These are phyloP conservation scores for Aspergillus thermomutatus DNA, from an alignment of 2,329 filamentous ascomycete genomes.

Conservation along the genomic window DNA sequence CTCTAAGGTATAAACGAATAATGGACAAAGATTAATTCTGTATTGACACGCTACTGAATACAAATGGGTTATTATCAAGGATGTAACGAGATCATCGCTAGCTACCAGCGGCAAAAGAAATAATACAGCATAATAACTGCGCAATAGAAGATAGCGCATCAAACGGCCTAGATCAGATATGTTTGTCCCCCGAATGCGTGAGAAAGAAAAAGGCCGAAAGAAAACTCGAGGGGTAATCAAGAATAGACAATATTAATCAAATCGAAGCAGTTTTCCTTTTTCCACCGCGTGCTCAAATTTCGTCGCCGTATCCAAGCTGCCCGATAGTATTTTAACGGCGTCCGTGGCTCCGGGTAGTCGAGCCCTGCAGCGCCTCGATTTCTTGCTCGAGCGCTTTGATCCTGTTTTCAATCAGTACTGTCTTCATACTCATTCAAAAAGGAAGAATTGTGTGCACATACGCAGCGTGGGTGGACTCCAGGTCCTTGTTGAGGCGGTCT, in stretches of 20 bases:
- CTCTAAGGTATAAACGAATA: not conserved
- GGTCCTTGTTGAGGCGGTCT: conserved; percentile 98
- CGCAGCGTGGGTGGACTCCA: conserved; percentile 92
- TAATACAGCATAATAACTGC: conserved; percentile 31
- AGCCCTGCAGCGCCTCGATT: conserved; percentile 90
- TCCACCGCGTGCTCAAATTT: conserved; percentile 25
- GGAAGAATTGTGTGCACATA: conserved; percentile 32
- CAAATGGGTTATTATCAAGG: conserved; percentile 42
- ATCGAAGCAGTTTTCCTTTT: conserved; percentile 26
- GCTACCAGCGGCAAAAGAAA: conserved; percentile 38
- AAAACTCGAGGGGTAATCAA: conserved; percentile 33
- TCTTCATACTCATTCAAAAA: not conserved
- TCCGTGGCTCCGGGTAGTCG: conserved; percentile 83
- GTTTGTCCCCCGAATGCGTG: conserved; percentile 25
- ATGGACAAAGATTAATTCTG: conserved; percentile 31
- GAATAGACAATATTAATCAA: conserved; percentile 31
- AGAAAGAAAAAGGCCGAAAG: conserved; percentile 27
- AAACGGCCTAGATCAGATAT: conserved; percentile 22
- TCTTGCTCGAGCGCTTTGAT: conserved; percentile 68
- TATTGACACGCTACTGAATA: conserved; percentile 40
- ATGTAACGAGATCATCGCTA: conserved; percentile 40
- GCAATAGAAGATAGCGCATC: conserved; percentile 17
- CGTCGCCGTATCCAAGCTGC: conserved; percentile 14
- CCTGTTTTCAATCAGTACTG: conserved; percentile 32
- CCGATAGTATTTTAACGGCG: conserved; percentile 63